Percentiles rank a stretch among this genome's conserved stretches.
These are phyloP conservation scores for Coemansia sp. DNA, from an alignment of 192 early-diverging fungal genomes.

Conservation along the genomic window DNA sequence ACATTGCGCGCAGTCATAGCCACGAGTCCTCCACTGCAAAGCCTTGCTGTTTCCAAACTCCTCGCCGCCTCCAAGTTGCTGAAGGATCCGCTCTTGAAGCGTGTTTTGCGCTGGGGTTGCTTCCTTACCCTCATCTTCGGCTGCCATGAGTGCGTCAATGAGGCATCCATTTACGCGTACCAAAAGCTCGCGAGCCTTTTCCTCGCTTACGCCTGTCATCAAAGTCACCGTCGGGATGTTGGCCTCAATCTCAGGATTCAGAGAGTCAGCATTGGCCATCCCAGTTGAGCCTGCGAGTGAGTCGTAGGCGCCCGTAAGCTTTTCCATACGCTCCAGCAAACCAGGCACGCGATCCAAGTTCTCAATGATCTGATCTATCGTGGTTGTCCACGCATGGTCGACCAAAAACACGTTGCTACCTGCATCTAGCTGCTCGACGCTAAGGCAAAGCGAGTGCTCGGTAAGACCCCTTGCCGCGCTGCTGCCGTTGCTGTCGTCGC, in stretches of 20 bases:
- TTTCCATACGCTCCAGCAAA: slow-evolving; percentile 65
- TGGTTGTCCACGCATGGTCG: slow-evolving; percentile 76
- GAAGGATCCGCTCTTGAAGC: slow-evolving; percentile 36
- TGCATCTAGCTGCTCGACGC: slow-evolving; percentile 28
- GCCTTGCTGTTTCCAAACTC: slow-evolving; percentile 10
- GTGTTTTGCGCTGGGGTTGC: slow-evolving; percentile 5
- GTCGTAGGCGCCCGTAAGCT: slow-evolving; percentile 61
- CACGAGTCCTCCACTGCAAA: slow-evolving; percentile 36
- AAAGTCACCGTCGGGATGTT: slow-evolving; percentile 61
- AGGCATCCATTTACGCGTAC: slow-evolving; percentile 58
- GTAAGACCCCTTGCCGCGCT: slow-evolving; percentile 1
- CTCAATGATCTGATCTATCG: slow-evolving; percentile 55
- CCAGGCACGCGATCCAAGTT: slow-evolving; percentile 59
- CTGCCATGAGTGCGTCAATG: slow-evolving; percentile 65
- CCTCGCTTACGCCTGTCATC: slow-evolving; percentile 60
- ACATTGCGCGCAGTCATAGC: slow-evolving; percentile 42
- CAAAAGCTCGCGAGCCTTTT: slow-evolving; percentile 61
- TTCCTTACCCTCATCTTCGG: slow-evolving; percentile 13
- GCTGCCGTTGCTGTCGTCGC: too few species aligned
- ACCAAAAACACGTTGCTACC: slow-evolving; percentile 66
- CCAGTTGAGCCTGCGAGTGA: slow-evolving; percentile 37
- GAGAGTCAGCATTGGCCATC: slow-evolving; percentile 36
- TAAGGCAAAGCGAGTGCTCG: slow-evolving; percentile 32
- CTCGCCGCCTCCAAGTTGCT: slow-evolving; percentile 29
- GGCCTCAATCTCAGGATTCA: slow-evolving; percentile 22